phyloP scores from a whole-genome alignment of 2,329 filamentous ascomycete species.

The Phaeosphaeriaceae sp. region DNA sequence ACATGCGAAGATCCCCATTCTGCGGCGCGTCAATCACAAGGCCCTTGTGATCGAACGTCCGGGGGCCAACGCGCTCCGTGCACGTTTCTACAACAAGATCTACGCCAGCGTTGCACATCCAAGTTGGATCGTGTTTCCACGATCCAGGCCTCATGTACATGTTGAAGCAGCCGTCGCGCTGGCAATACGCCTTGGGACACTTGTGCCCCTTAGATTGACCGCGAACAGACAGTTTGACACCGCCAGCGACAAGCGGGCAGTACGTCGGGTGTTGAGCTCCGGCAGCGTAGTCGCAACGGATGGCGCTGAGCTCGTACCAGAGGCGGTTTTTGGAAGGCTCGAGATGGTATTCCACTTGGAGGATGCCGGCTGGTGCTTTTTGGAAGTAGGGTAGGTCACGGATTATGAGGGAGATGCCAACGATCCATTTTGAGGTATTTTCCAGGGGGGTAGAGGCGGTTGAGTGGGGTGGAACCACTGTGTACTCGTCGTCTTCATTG shows the following conservation, averaged over 20 bases:
- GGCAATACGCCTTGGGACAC: conserved; percentile 20
- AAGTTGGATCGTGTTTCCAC: too few species aligned
- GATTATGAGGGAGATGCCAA: conserved; percentile 29
- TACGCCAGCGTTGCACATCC: too few species aligned
- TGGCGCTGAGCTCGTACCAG: conserved; percentile 32
- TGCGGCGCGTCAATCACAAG: background rate
- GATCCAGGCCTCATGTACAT: conserved; percentile 21
- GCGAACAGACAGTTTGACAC: conserved; percentile 22
- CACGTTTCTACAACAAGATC: too few species aligned
- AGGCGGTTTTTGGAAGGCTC: conserved; percentile 8
- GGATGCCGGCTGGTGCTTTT: conserved; percentile 23
- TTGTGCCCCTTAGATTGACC: background rate
- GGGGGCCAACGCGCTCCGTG: too few species aligned
- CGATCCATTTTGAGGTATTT: conserved; percentile 6
- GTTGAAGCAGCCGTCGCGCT: conserved; percentile 9
- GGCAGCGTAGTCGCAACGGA: conserved; percentile 19
- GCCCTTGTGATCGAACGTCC: conserved; percentile 1
- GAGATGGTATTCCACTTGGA: conserved; percentile 32
- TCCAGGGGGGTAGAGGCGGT: conserved; percentile 13
- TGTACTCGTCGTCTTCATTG: conserved; percentile 9
- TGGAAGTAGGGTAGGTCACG: conserved; percentile 26
- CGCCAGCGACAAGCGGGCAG: conserved; percentile 31
- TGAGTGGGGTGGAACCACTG: conserved; percentile 14
- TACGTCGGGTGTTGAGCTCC: conserved; percentile 16
- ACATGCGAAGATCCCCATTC: background rate